Conservation (phyloP, 2,329 filamentous ascomycete species). For the Hymenotorrendiella dingleyae region DNA sequence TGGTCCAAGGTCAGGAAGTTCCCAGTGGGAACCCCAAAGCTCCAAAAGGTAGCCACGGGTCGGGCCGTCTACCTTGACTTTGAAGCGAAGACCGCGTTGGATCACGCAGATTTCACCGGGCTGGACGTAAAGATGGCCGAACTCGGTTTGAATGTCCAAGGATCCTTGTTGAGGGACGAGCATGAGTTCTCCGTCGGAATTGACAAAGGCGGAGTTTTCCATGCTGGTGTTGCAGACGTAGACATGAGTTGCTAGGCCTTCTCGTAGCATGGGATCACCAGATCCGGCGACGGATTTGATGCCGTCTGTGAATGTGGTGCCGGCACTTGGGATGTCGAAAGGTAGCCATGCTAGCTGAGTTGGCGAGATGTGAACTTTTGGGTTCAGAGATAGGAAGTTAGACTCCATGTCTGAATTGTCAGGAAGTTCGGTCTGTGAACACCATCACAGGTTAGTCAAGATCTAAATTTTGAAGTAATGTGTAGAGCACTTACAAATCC, state of each 20-base stretch:
- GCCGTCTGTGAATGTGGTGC: slow-evolving; percentile 39
- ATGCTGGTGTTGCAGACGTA: slow-evolving; percentile 43
- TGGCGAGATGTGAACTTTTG: slow-evolving; percentile 39
- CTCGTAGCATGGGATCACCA: slow-evolving; percentile 43
- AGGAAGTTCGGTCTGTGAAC: slow-evolving; percentile 25
- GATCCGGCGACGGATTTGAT: slow-evolving; percentile 44
- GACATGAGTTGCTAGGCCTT: slow-evolving; percentile 44
- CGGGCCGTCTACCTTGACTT: slow-evolving; percentile 51
- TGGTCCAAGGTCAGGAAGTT: slow-evolving; percentile 58
- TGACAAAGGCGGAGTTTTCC: slow-evolving; percentile 41
- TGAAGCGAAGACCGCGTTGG: slow-evolving; percentile 58
- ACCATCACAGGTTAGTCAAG: too few species aligned
- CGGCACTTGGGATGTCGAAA: slow-evolving; percentile 30
- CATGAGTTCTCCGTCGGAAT: slow-evolving; percentile 60
- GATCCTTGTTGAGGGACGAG: slow-evolving; percentile 57
- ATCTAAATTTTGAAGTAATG: too few species aligned
- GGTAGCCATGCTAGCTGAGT: slow-evolving; percentile 45
- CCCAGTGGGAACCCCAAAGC: slow-evolving; percentile 57
- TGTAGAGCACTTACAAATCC: slow-evolving; percentile 17
- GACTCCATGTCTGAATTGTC: slow-evolving; percentile 35
- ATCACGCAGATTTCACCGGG: slow-evolving; percentile 62
- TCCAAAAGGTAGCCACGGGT: slow-evolving; percentile 57
- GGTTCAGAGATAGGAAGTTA: slow-evolving; percentile 42
- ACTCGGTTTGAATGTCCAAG: slow-evolving; percentile 55
- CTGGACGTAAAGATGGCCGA: slow-evolving; percentile 45